Conservation (phyloP, 768 basidiomycete species). For the Dacryopinax spathularia region DNA sequence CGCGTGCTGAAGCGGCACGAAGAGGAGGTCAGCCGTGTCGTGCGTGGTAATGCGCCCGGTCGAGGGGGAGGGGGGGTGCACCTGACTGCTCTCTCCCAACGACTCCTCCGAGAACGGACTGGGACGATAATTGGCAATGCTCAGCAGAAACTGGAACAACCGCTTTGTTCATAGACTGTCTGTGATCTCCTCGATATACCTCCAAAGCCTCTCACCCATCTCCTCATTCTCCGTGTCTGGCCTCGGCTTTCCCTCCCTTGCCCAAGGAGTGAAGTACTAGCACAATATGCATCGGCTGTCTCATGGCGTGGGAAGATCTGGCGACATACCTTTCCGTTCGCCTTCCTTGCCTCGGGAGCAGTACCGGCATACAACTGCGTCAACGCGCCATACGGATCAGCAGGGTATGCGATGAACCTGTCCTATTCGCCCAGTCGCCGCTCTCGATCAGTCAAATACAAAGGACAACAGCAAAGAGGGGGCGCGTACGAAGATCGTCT, state of each 20-base stretch:
- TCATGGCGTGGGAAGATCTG: neutral
- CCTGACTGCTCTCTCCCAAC: too few relatives aligned
- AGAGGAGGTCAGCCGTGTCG: too few relatives aligned
- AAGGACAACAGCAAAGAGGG: neutral
- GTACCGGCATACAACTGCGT: conserved; percentile 9
- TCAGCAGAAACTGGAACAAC: too few relatives aligned
- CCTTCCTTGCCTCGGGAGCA: conserved; percentile 4
- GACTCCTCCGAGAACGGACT: too few relatives aligned
- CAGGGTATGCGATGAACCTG: neutral
- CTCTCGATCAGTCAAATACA: neutral
- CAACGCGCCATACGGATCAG: conserved; percentile 4
- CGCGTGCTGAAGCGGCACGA: too few relatives aligned
- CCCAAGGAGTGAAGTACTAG: conserved; percentile 39
- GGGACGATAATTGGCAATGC: too few relatives aligned
- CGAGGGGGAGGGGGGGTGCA: too few relatives aligned
- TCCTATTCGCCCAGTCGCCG: neutral
- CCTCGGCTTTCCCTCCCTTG: conserved; percentile 25
- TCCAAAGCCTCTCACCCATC: conserved; percentile 30
- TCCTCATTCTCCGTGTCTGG: conserved; percentile 25
- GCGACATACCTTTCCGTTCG: conserved; percentile 6
- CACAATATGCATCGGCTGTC: neutral
- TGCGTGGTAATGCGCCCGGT: too few relatives aligned
- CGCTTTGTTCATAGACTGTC: too few relatives aligned
- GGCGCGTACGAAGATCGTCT: neutral
- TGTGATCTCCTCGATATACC: conserved; percentile 31